phyloP scores from a whole-genome alignment of 1,139 yeast species.

The Debaryomyces sp. region DNA sequence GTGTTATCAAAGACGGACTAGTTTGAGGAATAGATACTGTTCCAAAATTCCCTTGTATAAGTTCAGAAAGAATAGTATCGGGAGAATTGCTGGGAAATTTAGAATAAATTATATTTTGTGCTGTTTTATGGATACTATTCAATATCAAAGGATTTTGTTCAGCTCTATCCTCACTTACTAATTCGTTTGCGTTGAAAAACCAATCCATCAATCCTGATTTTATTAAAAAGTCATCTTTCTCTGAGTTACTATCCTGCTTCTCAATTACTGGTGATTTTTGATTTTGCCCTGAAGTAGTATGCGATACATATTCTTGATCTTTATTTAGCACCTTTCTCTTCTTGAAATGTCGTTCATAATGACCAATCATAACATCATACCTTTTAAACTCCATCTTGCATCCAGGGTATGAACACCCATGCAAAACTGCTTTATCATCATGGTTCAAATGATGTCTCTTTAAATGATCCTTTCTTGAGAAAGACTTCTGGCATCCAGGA shows the following conservation, averaged over 20 bases:
- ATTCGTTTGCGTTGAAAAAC: background rate
- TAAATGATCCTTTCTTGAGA: conserved; percentile 1
- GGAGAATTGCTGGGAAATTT: background rate
- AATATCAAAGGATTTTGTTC: too few relatives aligned
- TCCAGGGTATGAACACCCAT: background rate
- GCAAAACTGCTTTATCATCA: background rate
- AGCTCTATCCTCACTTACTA: too few relatives aligned
- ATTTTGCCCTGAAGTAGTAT: background rate
- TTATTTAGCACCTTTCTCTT: background rate
- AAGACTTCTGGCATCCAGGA: background rate
- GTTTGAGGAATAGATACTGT: background rate
- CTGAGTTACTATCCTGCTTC: background rate
- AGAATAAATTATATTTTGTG: too few relatives aligned
- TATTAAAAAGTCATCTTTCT: background rate
- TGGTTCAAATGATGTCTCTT: conserved; percentile 2
- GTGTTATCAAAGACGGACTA: background rate
- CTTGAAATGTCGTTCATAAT: conserved; percentile 1
- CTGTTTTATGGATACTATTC: too few relatives aligned
- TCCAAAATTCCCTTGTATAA: background rate
- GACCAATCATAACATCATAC: conserved; percentile 2
- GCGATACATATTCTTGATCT: background rate
- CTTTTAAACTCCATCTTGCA: conserved; percentile 2
- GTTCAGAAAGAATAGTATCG: background rate
- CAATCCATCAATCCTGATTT: background rate
- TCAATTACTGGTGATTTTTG: background rate